phyloP scores from a whole-genome alignment of 2,329 filamentous ascomycete species.

The Apiospora aurea region DNA sequence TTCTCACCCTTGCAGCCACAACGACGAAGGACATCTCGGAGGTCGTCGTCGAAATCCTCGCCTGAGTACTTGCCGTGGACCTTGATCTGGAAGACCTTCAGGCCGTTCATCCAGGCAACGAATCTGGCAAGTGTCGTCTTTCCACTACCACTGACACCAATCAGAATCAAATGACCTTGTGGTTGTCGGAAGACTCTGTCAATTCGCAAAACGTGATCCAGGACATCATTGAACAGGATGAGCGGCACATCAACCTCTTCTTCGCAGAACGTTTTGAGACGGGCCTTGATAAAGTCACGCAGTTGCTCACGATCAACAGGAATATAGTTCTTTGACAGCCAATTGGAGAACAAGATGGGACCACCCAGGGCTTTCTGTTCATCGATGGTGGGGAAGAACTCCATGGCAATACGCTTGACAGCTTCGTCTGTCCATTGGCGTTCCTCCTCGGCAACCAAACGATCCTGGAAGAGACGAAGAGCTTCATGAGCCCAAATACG shows the following conservation, averaged over 20 bases:
- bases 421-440: slow-evolving; percentile 93
- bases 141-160: slow-evolving; percentile 97
- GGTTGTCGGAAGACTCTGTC: slow-evolving; percentile 98
- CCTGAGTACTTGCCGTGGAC: slow-evolving; percentile 98
- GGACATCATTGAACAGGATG: slow-evolving; percentile 98
- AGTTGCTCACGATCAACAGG: slow-evolving; percentile 95
- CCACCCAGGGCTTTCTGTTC: slow-evolving; percentile 87
- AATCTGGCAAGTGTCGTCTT: slow-evolving; percentile 98
- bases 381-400: slow-evolving; percentile 95
- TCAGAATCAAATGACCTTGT: slow-evolving; percentile 96
- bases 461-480: slow-evolving; percentile 93
- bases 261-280: slow-evolving; percentile 97
- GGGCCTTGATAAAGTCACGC: slow-evolving; percentile 95
- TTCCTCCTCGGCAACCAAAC: slow-evolving; percentile 93
- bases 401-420: slow-evolving; percentile 83
- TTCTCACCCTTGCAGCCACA: slow-evolving; percentile 98
- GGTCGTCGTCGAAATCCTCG: slow-evolving; percentile 98
- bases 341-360: slow-evolving; percentile 98
- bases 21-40: slow-evolving; percentile 89
- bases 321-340: slow-evolving; percentile 98
- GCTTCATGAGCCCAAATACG: slow-evolving; percentile 99
- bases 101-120: slow-evolving; percentile 99
- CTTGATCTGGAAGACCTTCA: slow-evolving; percentile 99
- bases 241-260: slow-evolving; percentile 98
- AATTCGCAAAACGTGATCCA: slow-evolving; percentile 97